These are phyloP conservation scores for Kurtzmaniella natalensis DNA, from an alignment of 1,139 yeast genomes.

Conservation along the genomic window DNA sequence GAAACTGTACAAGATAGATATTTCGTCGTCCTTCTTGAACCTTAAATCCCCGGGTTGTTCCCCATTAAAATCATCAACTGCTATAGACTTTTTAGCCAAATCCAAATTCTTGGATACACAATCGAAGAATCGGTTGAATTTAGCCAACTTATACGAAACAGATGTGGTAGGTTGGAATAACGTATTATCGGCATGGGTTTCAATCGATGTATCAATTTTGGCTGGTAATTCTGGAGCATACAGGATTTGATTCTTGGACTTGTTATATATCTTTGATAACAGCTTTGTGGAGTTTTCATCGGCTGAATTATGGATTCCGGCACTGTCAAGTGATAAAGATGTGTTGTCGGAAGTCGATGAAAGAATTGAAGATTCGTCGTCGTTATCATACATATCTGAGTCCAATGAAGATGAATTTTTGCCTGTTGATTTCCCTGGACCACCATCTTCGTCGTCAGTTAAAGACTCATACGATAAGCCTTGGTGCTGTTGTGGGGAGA, in stretches of 20 bases:
- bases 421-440: too few species aligned
- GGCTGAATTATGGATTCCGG: conserved; percentile 15
- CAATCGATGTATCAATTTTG: conserved; percentile 1
- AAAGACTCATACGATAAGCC: conserved; percentile 2
- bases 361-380: conserved; percentile 14
- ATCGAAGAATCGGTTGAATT: conserved; percentile 22
- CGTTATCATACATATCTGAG: conserved; percentile 13
- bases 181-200: conserved; percentile 6
- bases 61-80: conserved; percentile 30
- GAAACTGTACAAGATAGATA: conserved; percentile 33
- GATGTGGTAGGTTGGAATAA: conserved; percentile 13
- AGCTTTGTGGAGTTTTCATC: conserved; percentile 18
- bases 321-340: conserved; percentile 21
- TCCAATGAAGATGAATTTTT: too few species aligned
- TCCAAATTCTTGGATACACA: conserved; percentile 3
- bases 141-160: conserved; percentile 23
- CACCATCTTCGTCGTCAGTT: conserved; percentile 9
- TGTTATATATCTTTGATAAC: conserved; percentile 30
- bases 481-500: conserved; percentile 3
- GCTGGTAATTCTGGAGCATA: conserved; percentile 22
- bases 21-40: conserved; percentile 30
- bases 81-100: conserved; percentile 12
- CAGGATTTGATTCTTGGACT: conserved; percentile 31
- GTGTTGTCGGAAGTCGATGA: conserved; percentile 15
- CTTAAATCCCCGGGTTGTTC: conserved; percentile 38